Evolutionary conservation across 805 yeast genomes (phyloP), one percentile per base, ranked within the genome.

Genomic region (Debaryomyces castellii): DNA sequence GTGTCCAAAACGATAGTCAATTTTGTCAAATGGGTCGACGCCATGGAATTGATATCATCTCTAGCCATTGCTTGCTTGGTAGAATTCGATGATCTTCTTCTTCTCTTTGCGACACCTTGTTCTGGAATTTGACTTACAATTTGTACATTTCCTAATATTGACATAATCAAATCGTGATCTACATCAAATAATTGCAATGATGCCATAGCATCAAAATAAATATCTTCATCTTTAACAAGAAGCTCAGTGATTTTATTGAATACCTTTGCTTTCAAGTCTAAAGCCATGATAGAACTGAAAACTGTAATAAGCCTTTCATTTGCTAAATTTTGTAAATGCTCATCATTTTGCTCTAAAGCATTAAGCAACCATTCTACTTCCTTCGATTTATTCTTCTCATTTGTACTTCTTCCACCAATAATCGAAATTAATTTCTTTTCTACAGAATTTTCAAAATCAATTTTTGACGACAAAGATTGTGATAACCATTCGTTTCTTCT

Each of bases 1-100:
- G 91, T 77, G 60, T 94, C 98, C 52, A 94, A 72, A 18, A 90
- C 72, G 21, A 86, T 68, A 2, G 97, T 88, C 28, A 91, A 74
- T 56, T 85, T 89, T 54, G 81, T 82, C 62, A 91, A 70, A 60
- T 91, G 96, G 12, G 71, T 64, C 43, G 89, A 84, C 0, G 97
- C 97, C 63, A 88, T 73, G 41, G 74, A 77, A 10, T 85, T 81
- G 38, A 91, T 77, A 46, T 82, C 87, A 44, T 85, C 87, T 46
- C 69, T 82, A 44, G 85, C 81, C 73, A 85, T 77, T n/a, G 85
- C 85, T 56, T 83, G 90, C 58, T 81, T 84, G 1, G 92, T 77
- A 12, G 87, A 76, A 24, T 89, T 82, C 1, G 94, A 83, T 1
- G 94, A 84, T 70, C 97, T 80, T 74, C 97, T 83, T 60, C 75